These are phyloP conservation scores for Davidsoniella neocaledoniae DNA, from an alignment of 2,329 filamentous ascomycete genomes.

Conservation along the genomic window DNA sequence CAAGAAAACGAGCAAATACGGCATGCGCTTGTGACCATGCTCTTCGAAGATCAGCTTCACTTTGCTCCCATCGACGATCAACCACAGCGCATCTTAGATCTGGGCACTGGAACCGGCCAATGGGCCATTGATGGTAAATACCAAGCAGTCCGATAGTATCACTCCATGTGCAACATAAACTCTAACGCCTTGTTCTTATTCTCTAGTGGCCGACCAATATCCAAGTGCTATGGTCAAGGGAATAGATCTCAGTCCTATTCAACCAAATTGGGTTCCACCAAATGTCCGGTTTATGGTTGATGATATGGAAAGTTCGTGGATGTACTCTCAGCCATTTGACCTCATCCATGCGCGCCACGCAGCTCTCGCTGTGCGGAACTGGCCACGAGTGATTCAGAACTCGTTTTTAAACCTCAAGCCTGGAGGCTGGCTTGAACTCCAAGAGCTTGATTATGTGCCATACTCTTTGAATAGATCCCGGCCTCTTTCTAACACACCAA, in stretches of 20 bases:
- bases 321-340: conserved; percentile 38
- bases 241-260: conserved; percentile 41
- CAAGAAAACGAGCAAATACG: conserved; percentile 42
- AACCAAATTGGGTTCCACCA: conserved; percentile 36
- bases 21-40: conserved; percentile 33
- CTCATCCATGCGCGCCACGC: conserved; percentile 44
- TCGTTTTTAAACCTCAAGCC: conserved; percentile 32
- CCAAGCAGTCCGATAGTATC: too few relatives aligned
- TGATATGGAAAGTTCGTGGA: conserved; percentile 39
- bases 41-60: conserved; percentile 31
- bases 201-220: conserved; percentile 22
- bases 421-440: conserved; percentile 38
- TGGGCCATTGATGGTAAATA: conserved; percentile 38
- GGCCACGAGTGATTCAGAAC: conserved; percentile 31
- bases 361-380: conserved; percentile 38
- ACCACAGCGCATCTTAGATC: conserved; percentile 35
- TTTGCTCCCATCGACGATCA: conserved; percentile 32
- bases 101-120: conserved; percentile 41
- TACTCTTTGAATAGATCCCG: conserved; percentile 16
- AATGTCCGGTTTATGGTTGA: conserved; percentile 41
- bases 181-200: not conserved
- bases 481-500: conserved; percentile 15
- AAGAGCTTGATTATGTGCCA: conserved; percentile 35
- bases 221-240: conserved; percentile 32
- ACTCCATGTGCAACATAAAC: conserved; percentile 16